phyloP scores from a whole-genome alignment of 2,329 filamentous ascomycete species.

The Zasmidium cellare region DNA sequence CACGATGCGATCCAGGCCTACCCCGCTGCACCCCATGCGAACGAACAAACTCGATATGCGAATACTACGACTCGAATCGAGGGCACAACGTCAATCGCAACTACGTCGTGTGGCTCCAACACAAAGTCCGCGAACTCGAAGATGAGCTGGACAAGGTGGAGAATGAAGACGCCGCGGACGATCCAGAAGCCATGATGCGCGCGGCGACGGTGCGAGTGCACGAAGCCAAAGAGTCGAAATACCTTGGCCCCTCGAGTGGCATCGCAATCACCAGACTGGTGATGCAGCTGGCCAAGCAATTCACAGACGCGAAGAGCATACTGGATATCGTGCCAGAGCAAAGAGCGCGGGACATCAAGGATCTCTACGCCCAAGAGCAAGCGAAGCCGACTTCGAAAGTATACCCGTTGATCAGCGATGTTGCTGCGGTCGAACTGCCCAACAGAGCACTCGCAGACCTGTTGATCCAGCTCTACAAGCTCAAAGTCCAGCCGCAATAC shows the following conservation, averaged over 20 bases:
- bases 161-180: conserved; percentile 70
- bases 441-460: conserved; percentile 72
- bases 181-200: conserved; percentile 80
- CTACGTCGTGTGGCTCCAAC: conserved; percentile 90
- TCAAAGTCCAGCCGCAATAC: conserved; percentile 86
- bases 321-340: conserved; percentile 85
- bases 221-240: conserved; percentile 84
- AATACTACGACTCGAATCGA: conserved; percentile 91
- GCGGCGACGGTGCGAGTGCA: conserved; percentile 82
- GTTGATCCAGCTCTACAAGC: conserved; percentile 80
- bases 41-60: conserved; percentile 84
- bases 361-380: conserved; percentile 66
- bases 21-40: conserved; percentile 92
- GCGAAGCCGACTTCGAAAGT: conserved; percentile 71
- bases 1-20: conserved; percentile 88
- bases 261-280: conserved; percentile 93
- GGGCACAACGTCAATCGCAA: conserved; percentile 82
- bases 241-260: conserved; percentile 89
- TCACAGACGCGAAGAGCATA: conserved; percentile 86
- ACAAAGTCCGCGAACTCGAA: conserved; percentile 79
- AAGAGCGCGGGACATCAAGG: conserved; percentile 65
- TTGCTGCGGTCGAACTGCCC: conserved; percentile 75
- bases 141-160: conserved; percentile 77
- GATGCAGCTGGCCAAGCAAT: conserved; percentile 95
- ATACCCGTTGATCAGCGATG: conserved; percentile 85